Evolutionary conservation across 805 yeast species (phyloP), one percentile per base, ranked within the genome.

Genomic region (Ogataea degrootiae): DNA sequence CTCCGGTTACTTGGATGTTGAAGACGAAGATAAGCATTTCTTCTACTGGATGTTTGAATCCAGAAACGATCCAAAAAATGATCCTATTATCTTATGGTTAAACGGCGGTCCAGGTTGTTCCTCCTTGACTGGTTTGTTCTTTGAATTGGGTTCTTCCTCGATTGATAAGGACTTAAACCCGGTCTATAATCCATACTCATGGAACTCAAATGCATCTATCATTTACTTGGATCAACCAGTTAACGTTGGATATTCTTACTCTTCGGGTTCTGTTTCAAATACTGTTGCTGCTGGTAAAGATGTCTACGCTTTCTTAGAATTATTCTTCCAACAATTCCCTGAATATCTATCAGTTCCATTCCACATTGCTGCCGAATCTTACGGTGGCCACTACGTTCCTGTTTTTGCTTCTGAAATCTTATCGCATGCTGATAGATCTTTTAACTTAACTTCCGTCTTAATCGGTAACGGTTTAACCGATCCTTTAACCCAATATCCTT

Each of bases 41-140:
- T 92, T 91, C 67, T 92, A 83, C 73, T 90, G 96, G 96, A 83
- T 85, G 60, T 92, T 92, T 58, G 97, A 91, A 68, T 85, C 95
- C 44, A 81, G 97, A 71, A 83, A 83, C 60, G 89, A 88, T 65
- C 97, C 97, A 4, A 69, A 66, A 45, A 87, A 73, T 45, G 97
- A 92, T 67, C 97, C 97, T 2, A 76, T 90, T 21, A 76, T 92
- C 46, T 68, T 85, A 53, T 86, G 92, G 98, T 73, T 91, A 58
- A 91, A 91, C 63, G 97, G 97, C 54, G 97, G 97, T 5, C 97
- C 97, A 35, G 97, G 97, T 12, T 91, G 97, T 64, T 87, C 96
- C 0, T 87, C 96, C 1, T 70, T 89, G 62, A 87, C 95, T 34
- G 97, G 97, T 8, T 72, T 91, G 48, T 80, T 92, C 58, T 89